Conservation (phyloP, 2,329 filamentous ascomycete genomes). For the Penicillium sp. region DNA sequence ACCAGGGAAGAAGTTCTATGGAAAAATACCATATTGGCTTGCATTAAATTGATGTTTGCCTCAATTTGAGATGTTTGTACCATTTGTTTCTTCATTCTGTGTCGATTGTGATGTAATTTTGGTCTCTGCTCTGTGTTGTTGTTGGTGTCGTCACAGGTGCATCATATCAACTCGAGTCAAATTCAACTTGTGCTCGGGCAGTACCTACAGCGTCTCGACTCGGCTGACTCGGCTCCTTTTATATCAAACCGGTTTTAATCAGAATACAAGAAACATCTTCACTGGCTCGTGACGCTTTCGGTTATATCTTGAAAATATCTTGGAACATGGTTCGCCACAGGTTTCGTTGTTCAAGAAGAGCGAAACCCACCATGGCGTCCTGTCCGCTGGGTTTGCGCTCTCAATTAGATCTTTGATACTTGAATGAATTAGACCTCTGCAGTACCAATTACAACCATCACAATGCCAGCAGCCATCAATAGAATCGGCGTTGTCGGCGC, state of each 20-base stretch:
- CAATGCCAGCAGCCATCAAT: constrained; percentile 30
- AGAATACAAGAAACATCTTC: neutral
- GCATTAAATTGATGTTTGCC: neutral
- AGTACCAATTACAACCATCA: neutral
- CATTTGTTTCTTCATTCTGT: neutral
- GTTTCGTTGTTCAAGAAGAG: constrained; percentile 17
- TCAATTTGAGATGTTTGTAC: neutral
- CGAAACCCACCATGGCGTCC: neutral
- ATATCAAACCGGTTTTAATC: neutral
- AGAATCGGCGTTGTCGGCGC: constrained; percentile 41
- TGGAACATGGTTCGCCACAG: constrained; percentile 18
- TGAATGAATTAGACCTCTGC: neutral
- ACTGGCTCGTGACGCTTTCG: constrained; percentile 4
- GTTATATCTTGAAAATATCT: constrained; percentile 15
- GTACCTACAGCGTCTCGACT: no score
- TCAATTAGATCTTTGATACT: no score
- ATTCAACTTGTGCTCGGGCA: no score
- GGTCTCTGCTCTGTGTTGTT: neutral
- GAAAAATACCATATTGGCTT: neutral
- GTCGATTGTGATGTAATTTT: constrained; percentile 21
- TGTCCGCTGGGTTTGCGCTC: neutral
- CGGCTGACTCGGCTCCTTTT: no score
- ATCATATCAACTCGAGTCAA: constrained; percentile 5
- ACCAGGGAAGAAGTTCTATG: neutral
- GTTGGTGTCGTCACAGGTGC: constrained; percentile 10